Conservation (phyloP, 305 asterid species). For the Solanum hybrid region DNA sequence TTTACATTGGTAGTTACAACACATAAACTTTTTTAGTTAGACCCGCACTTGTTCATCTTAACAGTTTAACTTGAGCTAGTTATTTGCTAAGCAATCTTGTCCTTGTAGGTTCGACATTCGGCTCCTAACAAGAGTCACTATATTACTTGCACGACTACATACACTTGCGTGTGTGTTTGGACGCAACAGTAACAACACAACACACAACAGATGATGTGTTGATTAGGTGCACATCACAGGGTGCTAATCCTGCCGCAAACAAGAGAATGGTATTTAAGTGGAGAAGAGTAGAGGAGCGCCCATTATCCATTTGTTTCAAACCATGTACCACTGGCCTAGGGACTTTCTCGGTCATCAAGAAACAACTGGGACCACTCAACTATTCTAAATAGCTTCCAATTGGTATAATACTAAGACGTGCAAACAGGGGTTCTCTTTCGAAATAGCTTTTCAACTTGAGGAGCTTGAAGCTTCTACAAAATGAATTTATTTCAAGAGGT, state of each 20-base stretch:
- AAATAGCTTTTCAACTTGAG: background rate
- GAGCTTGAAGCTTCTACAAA: background rate
- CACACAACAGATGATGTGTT: background rate
- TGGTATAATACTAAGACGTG: background rate
- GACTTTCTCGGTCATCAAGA: background rate
- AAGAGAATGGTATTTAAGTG: background rate
- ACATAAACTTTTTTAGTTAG: no score
- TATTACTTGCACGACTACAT: no score
- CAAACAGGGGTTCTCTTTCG: background rate
- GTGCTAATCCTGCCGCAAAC: background rate
- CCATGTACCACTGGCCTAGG: background rate
- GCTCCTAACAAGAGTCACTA: no score
- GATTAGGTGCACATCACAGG: background rate
- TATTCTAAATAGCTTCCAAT: background rate
- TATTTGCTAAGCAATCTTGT: no score
- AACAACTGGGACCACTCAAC: background rate
- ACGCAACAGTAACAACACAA: no score
- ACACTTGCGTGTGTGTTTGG: no score
- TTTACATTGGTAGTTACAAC: no score
- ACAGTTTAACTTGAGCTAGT: no score
- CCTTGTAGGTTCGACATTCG: no score
- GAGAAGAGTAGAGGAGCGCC: background rate
- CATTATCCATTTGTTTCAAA: background rate
- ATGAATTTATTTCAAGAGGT: background rate
- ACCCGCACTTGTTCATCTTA: no score